Conservation (phyloP, 345 rosid species). For the Acer yangbiense region DNA sequence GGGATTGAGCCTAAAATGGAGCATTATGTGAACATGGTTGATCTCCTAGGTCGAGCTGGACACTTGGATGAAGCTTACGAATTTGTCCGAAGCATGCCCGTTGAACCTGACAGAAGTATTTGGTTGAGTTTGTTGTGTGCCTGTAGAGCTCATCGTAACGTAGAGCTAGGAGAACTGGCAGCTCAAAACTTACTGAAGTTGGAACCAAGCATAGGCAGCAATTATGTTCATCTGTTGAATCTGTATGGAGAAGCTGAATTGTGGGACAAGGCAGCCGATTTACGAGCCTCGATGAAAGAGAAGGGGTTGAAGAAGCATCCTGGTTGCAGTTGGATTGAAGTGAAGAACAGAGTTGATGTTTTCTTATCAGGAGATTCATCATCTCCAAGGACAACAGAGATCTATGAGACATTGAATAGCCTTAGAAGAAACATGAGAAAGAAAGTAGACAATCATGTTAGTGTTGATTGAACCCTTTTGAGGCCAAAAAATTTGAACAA, state of each 20-base stretch:
- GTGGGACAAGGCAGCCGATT: constrained; percentile 57
- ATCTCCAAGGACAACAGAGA: constrained; percentile 39
- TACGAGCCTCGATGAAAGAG: constrained; percentile 61
- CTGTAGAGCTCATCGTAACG: constrained; percentile 52
- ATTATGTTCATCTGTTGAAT: constrained; percentile 64
- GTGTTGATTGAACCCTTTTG: too few species aligned
- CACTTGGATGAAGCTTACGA: constrained; percentile 57
- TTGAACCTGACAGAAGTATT: constrained; percentile 56
- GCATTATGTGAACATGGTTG: constrained; percentile 71
- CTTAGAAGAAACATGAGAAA: constrained; percentile 45
- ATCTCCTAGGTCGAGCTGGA: constrained; percentile 81
- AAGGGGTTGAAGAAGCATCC: constrained; percentile 69
- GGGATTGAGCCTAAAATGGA: constrained; percentile 57
- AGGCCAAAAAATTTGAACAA: too few species aligned
- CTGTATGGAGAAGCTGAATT: constrained; percentile 67
- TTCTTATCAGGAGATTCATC: constrained; percentile 68
- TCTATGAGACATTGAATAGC: constrained; percentile 42
- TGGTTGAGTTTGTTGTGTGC: constrained; percentile 78
- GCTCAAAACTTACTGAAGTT: constrained; percentile 51
- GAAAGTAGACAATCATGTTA: constrained; percentile 24
- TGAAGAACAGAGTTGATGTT: constrained; percentile 40
- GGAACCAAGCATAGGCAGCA: constrained; percentile 63
- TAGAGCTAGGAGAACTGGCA: constrained; percentile 67
- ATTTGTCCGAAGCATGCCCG: constrained; percentile 55
- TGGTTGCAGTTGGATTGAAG: constrained; percentile 85